Conservation (phyloP, 2,329 filamentous ascomycete species). For the Cladosporium velox region DNA sequence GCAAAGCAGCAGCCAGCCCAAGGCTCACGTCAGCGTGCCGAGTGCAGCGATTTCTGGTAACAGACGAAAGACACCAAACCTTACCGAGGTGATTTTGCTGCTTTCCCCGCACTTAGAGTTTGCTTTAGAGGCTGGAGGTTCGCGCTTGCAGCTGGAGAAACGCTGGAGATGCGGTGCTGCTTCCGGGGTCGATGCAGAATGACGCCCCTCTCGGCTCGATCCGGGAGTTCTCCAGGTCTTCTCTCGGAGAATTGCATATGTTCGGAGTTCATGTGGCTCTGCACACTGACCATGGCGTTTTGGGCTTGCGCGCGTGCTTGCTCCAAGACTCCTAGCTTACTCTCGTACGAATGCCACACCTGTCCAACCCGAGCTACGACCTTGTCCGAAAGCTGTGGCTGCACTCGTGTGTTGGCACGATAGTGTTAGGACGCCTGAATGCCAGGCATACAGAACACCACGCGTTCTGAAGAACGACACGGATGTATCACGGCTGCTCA, state of each 20-base stretch:
- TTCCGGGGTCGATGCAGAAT: not conserved
- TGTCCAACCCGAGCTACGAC: conserved; percentile 1
- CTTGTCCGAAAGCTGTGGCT: not conserved
- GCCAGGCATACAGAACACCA: not conserved
- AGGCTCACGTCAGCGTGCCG: not conserved
- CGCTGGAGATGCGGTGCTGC: not conserved
- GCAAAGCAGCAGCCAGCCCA: too few relatives aligned
- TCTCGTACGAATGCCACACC: not conserved
- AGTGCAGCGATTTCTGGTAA: not conserved
- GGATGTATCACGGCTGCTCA: not conserved
- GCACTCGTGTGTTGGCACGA: not conserved
- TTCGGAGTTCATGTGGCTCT: not conserved
- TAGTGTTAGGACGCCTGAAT: not conserved
- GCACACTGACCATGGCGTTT: not conserved
- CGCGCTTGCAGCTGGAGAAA: conserved; percentile 1
- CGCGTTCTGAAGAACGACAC: not conserved
- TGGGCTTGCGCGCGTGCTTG: too few relatives aligned
- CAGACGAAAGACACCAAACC: not conserved
- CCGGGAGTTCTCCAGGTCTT: not conserved
- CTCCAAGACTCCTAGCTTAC: not conserved
- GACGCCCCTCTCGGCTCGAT: conserved; percentile 2
- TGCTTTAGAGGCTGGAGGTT: not conserved
- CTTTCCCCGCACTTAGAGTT: not conserved
- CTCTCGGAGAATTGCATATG: not conserved
- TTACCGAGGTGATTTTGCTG: not conserved